A percentile compares a stretch with the other conserved stretches of the same genome.
Evolutionary conservation across 345 rosid species (phyloP).

Genomic region (Punica granatum): DNA sequence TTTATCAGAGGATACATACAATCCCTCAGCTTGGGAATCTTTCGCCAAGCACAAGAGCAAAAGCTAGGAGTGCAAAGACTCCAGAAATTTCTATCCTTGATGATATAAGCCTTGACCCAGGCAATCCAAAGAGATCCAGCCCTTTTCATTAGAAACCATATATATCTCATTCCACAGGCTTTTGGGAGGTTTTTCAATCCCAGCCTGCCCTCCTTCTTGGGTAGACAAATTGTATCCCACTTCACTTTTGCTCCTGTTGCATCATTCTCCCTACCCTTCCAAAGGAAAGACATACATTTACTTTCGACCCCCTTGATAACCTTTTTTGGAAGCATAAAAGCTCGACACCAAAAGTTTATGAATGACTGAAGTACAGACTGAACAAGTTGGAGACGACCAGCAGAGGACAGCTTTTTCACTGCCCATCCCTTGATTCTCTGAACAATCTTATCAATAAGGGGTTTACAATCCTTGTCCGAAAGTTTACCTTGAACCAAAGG

Average conservation of each 20-base stretch:
- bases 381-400: neutral
- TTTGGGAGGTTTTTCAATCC: neutral
- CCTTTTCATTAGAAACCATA: too few species aligned
- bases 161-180: neutral
- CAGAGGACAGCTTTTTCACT: neutral
- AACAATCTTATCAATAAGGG: neutral
- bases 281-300: neutral
- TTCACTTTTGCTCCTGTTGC: neutral
- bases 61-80: neutral
- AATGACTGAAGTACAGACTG: neutral
- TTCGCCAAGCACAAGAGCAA: neutral
- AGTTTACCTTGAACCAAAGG: too few species aligned
- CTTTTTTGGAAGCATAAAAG: neutral
- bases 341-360: neutral
- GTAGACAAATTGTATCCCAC: neutral
- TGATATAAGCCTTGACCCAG: neutral
- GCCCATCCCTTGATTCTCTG: neutral
- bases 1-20: neutral
- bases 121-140: neutral
- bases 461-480: neutral
- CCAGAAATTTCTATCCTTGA: neutral
- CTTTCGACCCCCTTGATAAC: neutral
- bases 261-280: neutral
- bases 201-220: neutral
- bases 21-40: neutral